A percentile compares a stretch with the other conserved stretches of the same genome.
phyloP scores from a whole-genome alignment of 2,329 filamentous ascomycete genomes.

The Dothideomycetidae sp. region DNA sequence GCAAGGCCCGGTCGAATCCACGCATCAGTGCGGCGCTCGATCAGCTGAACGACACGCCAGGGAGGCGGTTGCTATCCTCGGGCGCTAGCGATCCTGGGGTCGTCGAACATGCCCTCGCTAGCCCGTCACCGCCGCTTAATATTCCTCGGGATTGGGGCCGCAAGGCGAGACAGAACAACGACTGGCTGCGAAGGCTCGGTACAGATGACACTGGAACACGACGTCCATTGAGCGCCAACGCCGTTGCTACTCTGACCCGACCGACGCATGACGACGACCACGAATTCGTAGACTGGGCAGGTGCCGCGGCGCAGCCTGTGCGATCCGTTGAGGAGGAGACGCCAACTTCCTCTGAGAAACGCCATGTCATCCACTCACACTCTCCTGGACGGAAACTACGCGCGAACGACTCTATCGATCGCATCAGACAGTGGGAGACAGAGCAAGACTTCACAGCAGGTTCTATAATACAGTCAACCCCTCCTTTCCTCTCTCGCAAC shows the following conservation, averaged over 20 bases:
- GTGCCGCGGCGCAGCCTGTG: conserved; percentile 24
- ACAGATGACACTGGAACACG: conserved; percentile 16
- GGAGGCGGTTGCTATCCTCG: conserved; percentile 8
- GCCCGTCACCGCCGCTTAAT: conserved; percentile 27
- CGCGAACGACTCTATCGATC: conserved; percentile 13
- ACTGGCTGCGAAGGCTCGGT: conserved; percentile 31
- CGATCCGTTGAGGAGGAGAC: conserved; percentile 26
- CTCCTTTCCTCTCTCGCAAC: conserved; percentile 25
- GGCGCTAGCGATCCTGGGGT: conserved; percentile 8
- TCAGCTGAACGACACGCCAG: conserved; percentile 26
- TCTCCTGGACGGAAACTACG: conserved; percentile 15
- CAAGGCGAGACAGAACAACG: conserved; percentile 26
- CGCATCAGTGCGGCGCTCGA: conserved; percentile 29
- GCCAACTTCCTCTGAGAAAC: conserved; percentile 9
- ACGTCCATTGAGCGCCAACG: conserved; percentile 8
- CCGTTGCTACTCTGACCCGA: conserved; percentile 2
- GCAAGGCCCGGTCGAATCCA: conserved; percentile 28
- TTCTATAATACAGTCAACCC: conserved; percentile 35
- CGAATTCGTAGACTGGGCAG: conserved; percentile 16
- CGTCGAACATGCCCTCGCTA: conserved; percentile 3
- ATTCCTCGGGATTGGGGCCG: conserved; percentile 35
- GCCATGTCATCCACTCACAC: conserved; percentile 15
- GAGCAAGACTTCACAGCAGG: conserved; percentile 32
- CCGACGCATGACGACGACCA: conserved; percentile 14
- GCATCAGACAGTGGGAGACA: conserved; percentile 22